phyloP scores from a whole-genome alignment of 2,329 filamentous ascomycete genomes.

The Botrytis elliptica region DNA sequence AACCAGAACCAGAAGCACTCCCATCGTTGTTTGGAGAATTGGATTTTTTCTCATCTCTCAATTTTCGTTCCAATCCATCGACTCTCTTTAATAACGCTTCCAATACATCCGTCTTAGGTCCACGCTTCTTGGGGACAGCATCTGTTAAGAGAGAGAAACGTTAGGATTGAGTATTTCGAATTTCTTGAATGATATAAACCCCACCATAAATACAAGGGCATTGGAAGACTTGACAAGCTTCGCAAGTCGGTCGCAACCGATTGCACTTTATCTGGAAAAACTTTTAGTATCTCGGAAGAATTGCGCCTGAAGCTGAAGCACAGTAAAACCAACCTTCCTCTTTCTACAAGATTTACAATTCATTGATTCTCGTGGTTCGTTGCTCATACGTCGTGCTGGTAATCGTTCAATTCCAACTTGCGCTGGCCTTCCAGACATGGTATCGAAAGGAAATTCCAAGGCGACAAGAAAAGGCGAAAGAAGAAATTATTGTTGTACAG shows the following conservation, averaged over 20 bases:
- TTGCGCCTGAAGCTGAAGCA: slow-evolving; percentile 19
- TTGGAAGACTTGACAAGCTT: slow-evolving; percentile 86
- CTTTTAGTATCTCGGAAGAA: slow-evolving; percentile 30
- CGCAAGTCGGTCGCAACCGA: slow-evolving; percentile 77
- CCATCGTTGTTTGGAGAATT: slow-evolving; percentile 34
- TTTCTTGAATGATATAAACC: slow-evolving; percentile 41
- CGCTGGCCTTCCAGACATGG: slow-evolving; percentile 36
- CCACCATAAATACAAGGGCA: slow-evolving; percentile 85
- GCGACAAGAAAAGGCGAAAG: slow-evolving; percentile 11
- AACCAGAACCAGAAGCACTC: slow-evolving; percentile 22
- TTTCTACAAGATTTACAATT: slow-evolving; percentile 95
- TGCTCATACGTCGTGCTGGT: slow-evolving; percentile 39
- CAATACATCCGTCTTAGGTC: slow-evolving; percentile 85
- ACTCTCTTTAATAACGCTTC: slow-evolving; percentile 82
- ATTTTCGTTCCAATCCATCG: slow-evolving; percentile 76
- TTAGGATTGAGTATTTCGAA: slow-evolving; percentile 17
- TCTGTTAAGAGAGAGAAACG: slow-evolving; percentile 52
- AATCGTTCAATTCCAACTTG: slow-evolving; percentile 41
- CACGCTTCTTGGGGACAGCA: slow-evolving; percentile 84
- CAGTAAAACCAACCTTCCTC: slow-evolving; percentile 65
- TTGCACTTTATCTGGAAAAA: slow-evolving; percentile 81
- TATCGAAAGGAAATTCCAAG: slow-evolving; percentile 21
- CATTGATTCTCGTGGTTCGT: slow-evolving; percentile 80
- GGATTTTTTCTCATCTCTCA: slow-evolving; percentile 64
- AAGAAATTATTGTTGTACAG: slow-evolving; percentile 23